Evolutionary conservation across 352 stramenopile species (phyloP).

Genomic region (Phytopythium montanum): DNA sequence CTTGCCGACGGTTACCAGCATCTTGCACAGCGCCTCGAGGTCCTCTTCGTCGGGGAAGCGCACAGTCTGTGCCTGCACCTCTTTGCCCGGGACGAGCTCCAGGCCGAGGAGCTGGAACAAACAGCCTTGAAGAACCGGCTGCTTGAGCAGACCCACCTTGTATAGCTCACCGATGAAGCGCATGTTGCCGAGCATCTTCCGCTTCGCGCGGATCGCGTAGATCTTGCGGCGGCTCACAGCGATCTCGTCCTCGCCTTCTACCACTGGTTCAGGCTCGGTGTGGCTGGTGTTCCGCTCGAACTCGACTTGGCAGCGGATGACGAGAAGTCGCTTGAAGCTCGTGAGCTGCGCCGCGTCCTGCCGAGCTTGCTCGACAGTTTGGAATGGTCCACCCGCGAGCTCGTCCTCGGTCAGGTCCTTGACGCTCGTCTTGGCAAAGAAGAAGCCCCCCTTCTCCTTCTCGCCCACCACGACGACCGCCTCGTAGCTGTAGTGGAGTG

Average conservation of each 20-base stretch:
- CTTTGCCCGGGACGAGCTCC: constrained; percentile 47
- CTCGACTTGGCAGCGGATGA: constrained; percentile 73
- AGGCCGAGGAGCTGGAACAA: constrained; percentile 81
- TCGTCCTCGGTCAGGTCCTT: constrained; percentile 59
- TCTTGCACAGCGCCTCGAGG: constrained; percentile 84
- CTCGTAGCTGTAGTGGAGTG: constrained; percentile 31
- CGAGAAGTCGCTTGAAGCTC: constrained; percentile 73
- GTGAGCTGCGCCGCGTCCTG: constrained; percentile 41
- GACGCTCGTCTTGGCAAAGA: constrained; percentile 54
- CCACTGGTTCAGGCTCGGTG: constrained; percentile 20
- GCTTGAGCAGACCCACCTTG: constrained; percentile 84
- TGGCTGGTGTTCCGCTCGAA: constrained; percentile 86
- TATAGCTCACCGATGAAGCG: constrained; percentile 87
- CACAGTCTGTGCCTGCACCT: constrained; percentile 54
- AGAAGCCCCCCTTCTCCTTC: constrained; percentile 39
- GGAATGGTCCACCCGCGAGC: constrained; percentile 55
- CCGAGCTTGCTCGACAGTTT: constrained; percentile 44
- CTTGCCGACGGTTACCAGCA: constrained; percentile 80
- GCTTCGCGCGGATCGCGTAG: constrained; percentile 58
- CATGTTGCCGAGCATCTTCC: constrained; percentile 84
- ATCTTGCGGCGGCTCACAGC: constrained; percentile 53
- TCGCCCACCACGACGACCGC: constrained; percentile 47
- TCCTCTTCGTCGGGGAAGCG: constrained; percentile 83
- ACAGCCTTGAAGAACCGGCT: constrained; percentile 70
- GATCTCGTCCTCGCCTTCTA: constrained; percentile 33